phyloP scores from a whole-genome alignment of 352 stramenopile species.

The Globisporangium parvum region DNA sequence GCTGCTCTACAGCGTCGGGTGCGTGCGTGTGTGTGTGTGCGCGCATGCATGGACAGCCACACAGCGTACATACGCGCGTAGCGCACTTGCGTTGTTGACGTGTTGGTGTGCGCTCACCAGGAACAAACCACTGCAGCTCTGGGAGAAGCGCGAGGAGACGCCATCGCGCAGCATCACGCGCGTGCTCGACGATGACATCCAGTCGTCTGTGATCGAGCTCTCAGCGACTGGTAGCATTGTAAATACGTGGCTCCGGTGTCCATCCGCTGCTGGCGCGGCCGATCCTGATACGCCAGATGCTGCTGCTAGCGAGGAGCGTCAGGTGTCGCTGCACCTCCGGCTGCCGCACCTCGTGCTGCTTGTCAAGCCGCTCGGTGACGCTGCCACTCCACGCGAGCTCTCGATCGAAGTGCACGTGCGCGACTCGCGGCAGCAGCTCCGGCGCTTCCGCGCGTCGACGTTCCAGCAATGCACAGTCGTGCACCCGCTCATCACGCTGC shows the following conservation, averaged over 20 bases:
- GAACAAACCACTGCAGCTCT: constrained; percentile 50
- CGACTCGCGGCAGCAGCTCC: constrained; percentile 24
- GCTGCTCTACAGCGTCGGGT: constrained; percentile 60
- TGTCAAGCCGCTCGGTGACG: constrained; percentile 29
- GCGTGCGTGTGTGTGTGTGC: constrained; percentile 15
- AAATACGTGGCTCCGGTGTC: constrained; percentile 45
- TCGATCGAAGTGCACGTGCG: constrained; percentile 40
- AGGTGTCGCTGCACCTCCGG: constrained; percentile 37
- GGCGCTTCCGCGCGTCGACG: constrained; percentile 41
- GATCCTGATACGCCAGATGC: not conserved
- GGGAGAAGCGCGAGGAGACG: constrained; percentile 40
- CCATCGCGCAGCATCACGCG: constrained; percentile 24
- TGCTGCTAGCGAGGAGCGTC: not conserved
- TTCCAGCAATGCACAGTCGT: constrained; percentile 39
- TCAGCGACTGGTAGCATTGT: constrained; percentile 20
- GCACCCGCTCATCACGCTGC: constrained; percentile 26
- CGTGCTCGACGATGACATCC: constrained; percentile 50
- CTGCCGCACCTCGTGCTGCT: constrained; percentile 40
- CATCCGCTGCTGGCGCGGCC: constrained; percentile 8
- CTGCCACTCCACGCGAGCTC: constrained; percentile 14
- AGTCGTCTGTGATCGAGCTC: constrained; percentile 55
- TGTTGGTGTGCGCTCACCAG: constrained; percentile 8
- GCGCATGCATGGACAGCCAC: not conserved
- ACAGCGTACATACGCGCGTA: not conserved
- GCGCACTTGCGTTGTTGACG: not conserved